Evolutionary conservation across 768 basidiomycete genomes (phyloP).

Genomic region (Gloeophyllum trabeum): DNA sequence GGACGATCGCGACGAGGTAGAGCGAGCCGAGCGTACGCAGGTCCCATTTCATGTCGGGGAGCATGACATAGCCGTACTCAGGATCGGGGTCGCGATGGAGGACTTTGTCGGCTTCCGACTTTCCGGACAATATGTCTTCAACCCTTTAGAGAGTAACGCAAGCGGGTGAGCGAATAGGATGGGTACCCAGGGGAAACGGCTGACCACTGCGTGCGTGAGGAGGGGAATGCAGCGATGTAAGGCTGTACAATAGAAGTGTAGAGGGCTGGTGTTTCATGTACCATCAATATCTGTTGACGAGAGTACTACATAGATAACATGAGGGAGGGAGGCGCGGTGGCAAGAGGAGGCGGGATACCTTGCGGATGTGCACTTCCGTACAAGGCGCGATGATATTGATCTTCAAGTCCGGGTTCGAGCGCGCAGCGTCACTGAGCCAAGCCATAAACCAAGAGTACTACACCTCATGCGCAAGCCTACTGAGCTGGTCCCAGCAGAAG

Average conservation of each 20-base stretch:
- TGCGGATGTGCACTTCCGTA: conserved; percentile 80
- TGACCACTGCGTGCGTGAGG: conserved; percentile 75
- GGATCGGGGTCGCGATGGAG: conserved; percentile 45
- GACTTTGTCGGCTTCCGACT: conserved; percentile 64
- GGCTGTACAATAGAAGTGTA: conserved; percentile 65
- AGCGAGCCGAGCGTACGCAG: conserved; percentile 59
- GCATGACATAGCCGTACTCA: conserved; percentile 54
- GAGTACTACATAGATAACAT: conserved; percentile 44
- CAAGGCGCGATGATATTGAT: conserved; percentile 82
- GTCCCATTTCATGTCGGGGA: conserved; percentile 99
- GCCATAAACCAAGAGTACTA: conserved; percentile 80
- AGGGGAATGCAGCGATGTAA: conserved; percentile 68
- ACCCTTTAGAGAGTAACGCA: conserved; percentile 44
- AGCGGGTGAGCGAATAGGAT: neutral
- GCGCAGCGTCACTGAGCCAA: conserved; percentile 35
- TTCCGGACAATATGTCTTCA: conserved; percentile 67
- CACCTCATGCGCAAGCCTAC: neutral
- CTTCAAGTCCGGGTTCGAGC: conserved; percentile 55
- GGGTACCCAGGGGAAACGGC: conserved; percentile 1
- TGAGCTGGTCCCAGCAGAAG: neutral
- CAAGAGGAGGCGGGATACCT: conserved; percentile 30
- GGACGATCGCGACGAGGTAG: conserved; percentile 76
- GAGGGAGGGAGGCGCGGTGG: neutral
- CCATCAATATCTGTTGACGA: conserved; percentile 56
- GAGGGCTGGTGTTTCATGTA: conserved; percentile 74